Conservation (phyloP, 345 rosid species). For the Dipteronia sinensis region DNA sequence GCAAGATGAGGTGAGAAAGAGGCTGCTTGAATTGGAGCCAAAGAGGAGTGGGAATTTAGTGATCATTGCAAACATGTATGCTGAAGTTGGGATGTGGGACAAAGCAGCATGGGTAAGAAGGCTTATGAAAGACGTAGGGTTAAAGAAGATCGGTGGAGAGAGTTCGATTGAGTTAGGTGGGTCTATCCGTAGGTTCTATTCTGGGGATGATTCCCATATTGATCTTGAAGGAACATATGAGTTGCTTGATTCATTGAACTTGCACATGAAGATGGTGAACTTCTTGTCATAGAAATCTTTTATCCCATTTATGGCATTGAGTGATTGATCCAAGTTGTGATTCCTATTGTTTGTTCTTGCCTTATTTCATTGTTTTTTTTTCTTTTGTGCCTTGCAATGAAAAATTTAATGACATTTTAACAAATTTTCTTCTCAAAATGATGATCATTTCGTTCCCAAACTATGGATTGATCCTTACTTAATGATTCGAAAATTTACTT, state of each 20-base stretch:
- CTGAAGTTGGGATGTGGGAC: slow-evolving; percentile 84
- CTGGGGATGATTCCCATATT: slow-evolving; percentile 52
- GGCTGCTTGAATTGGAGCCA: slow-evolving; percentile 72
- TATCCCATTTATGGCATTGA: neutral
- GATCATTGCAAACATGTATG: slow-evolving; percentile 74
- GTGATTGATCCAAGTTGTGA: neutral
- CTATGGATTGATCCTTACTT: neutral
- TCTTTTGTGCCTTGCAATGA: neutral
- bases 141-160: slow-evolving; percentile 73
- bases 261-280: slow-evolving; percentile 44
- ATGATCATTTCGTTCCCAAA: neutral
- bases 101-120: slow-evolving; percentile 62
- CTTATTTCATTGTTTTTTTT: neutral
- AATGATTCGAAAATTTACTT: neutral
- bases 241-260: slow-evolving; percentile 47
- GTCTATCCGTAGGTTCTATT: slow-evolving; percentile 55
- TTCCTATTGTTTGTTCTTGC: neutral
- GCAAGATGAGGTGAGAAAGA: slow-evolving; percentile 52
- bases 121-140: slow-evolving; percentile 52
- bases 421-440: neutral
- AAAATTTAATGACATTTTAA: neutral
- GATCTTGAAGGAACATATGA: slow-evolving; percentile 34
- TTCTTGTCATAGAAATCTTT: slow-evolving; percentile 4
- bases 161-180: slow-evolving; percentile 68
- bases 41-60: slow-evolving; percentile 74